A percentile compares a stretch with the other conserved stretches of the same genome.
Evolutionary conservation across 768 basidiomycete genomes (phyloP).

Genomic region (Russula sp.): DNA sequence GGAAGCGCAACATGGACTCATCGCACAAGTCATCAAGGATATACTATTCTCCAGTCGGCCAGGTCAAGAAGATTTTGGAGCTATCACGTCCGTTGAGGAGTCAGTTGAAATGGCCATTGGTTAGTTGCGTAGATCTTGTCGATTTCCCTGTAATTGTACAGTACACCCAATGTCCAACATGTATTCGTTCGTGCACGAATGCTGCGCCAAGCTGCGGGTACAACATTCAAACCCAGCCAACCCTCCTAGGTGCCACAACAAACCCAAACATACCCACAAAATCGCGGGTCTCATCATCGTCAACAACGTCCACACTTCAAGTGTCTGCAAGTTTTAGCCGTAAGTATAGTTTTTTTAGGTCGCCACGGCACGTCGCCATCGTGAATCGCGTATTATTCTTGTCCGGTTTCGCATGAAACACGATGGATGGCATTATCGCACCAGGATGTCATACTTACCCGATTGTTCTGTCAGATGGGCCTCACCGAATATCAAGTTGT

Average conservation of each 20-base stretch:
- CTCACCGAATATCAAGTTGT: slow-evolving; percentile 94
- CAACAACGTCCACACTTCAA: slow-evolving; percentile 29
- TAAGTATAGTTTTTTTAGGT: slow-evolving; percentile 25
- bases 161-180: background rate
- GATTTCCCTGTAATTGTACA: slow-evolving; percentile 5
- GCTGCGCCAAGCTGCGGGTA: background rate
- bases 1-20: slow-evolving; percentile 91
- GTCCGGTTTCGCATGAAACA: background rate
- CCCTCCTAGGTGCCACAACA: slow-evolving; percentile 10
- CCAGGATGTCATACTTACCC: slow-evolving; percentile 16
- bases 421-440: slow-evolving; percentile 5
- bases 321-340: slow-evolving; percentile 25
- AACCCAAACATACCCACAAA: slow-evolving; percentile 16
- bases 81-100: slow-evolving; percentile 11
- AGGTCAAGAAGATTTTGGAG: slow-evolving; percentile 19
- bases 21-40: slow-evolving; percentile 90
- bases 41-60: slow-evolving; percentile 70
- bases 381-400: background rate
- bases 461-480: slow-evolving; percentile 47
- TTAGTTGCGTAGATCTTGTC: slow-evolving; percentile 1
- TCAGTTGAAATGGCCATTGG: slow-evolving; percentile 21
- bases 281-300: slow-evolving; percentile 24
- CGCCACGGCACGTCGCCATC: background rate
- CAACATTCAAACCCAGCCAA: slow-evolving; percentile 2
- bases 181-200: background rate